These are phyloP conservation scores for Arxiozyma slooffiae DNA, from an alignment of 1,139 yeast species.

Conservation along the genomic window DNA sequence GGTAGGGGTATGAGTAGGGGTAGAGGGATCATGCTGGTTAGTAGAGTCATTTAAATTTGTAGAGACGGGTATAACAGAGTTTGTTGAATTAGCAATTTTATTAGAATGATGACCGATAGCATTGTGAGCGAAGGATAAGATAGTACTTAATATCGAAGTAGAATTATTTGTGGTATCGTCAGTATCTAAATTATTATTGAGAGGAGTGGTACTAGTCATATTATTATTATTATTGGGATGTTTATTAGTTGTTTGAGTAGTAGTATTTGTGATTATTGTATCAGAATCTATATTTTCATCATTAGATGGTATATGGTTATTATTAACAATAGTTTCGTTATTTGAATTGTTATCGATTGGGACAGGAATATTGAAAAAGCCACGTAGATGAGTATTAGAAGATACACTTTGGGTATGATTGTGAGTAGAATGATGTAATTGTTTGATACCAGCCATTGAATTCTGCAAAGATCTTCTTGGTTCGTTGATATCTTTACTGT, in stretches of 20 bases:
- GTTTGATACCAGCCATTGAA: constrained; percentile 17
- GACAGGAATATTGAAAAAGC: constrained; percentile 16
- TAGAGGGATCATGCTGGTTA: too few relatives aligned
- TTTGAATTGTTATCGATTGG: constrained; percentile 10
- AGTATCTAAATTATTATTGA: background rate
- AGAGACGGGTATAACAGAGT: background rate
- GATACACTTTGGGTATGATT: background rate
- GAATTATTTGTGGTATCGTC: constrained; percentile 1
- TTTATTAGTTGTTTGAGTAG: background rate
- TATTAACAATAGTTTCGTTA: background rate
- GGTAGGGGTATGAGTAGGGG: too few relatives aligned
- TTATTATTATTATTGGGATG: background rate
- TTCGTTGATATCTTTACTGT: constrained; percentile 1
- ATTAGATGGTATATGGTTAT: background rate
- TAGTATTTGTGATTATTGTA: background rate
- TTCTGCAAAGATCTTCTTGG: constrained; percentile 21
- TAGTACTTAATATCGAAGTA: constrained; percentile 11
- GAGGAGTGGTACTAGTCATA: background rate
- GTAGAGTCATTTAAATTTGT: background rate
- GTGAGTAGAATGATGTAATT: constrained; percentile 7
- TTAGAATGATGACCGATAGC: constrained; percentile 20
- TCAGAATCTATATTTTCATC: constrained; percentile 6
- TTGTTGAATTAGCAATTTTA: constrained; percentile 8
- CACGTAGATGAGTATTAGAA: constrained; percentile 6
- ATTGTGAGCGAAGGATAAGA: constrained; percentile 19